Conservation (phyloP, 805 yeast genomes). For the Candida sanyiensis region DNA sequence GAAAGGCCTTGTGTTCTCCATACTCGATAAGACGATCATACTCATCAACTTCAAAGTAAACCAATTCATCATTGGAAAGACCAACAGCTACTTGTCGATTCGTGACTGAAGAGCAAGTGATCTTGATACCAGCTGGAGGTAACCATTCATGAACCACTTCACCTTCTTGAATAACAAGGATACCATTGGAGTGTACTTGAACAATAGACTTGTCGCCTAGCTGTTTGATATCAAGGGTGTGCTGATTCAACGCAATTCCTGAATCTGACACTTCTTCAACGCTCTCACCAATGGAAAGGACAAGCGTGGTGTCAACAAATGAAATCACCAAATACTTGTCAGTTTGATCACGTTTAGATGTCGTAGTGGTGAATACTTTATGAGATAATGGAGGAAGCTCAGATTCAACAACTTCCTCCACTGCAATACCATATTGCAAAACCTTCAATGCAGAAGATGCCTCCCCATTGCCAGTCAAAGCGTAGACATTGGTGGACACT, state of each 20-base stretch:
- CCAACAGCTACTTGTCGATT: constrained; percentile 64
- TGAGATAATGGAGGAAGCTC: constrained; percentile 66
- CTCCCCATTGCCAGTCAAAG: constrained; percentile 39
- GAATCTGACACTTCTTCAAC: constrained; percentile 72
- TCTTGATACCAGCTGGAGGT: constrained; percentile 71
- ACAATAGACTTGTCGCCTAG: constrained; percentile 58
- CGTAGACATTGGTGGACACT: constrained; percentile 34
- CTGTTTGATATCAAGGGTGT: constrained; percentile 65
- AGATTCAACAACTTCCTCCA: constrained; percentile 62
- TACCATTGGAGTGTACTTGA: constrained; percentile 69
- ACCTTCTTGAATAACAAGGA: constrained; percentile 46
- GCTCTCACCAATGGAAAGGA: constrained; percentile 71
- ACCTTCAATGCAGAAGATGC: constrained; percentile 43
- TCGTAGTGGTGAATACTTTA: constrained; percentile 58
- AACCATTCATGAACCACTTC: constrained; percentile 52
- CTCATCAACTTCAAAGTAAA: constrained; percentile 75
- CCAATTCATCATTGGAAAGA: constrained; percentile 65
- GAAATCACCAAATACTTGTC: constrained; percentile 67
- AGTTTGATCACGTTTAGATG: constrained; percentile 35
- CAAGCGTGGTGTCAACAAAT: constrained; percentile 60
- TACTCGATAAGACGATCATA: constrained; percentile 63
- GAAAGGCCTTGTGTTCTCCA: constrained; percentile 52
- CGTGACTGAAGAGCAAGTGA: constrained; percentile 57
- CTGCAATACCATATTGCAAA: constrained; percentile 52
- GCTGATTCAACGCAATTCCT: constrained; percentile 47